Evolutionary conservation across 1,284 basidiomycete genomes (phyloP).

Genomic region (Amylostereum areolatum): DNA sequence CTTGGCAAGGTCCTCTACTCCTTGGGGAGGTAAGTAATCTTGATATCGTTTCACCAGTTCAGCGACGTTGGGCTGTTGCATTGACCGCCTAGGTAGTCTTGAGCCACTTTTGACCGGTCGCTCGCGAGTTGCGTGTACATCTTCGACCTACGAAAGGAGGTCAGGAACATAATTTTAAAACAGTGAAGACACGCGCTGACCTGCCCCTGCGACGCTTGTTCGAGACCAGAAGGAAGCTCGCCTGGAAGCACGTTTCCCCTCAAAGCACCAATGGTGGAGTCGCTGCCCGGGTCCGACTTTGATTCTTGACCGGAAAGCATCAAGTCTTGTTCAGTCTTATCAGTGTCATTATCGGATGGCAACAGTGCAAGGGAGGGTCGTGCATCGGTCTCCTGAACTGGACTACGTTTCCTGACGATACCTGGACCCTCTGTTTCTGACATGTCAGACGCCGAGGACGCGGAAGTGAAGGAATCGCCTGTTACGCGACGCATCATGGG

Average conservation of each 20-base stretch:
- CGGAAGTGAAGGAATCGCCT: conserved; percentile 50
- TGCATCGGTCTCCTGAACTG: no score
- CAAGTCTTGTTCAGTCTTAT: conserved; percentile 5
- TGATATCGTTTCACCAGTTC: conserved; percentile 84
- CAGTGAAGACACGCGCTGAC: no score
- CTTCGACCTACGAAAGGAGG: no score
- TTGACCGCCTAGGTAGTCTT: conserved; percentile 62
- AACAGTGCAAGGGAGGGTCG: no score
- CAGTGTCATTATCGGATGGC: no score
- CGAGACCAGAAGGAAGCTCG: no score
- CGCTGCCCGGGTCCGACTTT: conserved; percentile 66
- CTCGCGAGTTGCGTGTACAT: no score
- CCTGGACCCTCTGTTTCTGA: conserved; percentile 39
- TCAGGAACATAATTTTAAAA: no score
- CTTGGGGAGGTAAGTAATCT: conserved; percentile 66
- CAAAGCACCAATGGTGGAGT: conserved; percentile 84
- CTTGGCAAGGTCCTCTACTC: conserved; percentile 61
- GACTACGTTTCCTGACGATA: conserved; percentile 5
- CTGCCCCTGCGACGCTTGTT: no score
- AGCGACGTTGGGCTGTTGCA: conserved; percentile 65
- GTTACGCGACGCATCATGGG: conserved; percentile 38
- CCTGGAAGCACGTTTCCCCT: conserved; percentile 28
- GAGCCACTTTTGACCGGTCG: conserved; percentile 30
- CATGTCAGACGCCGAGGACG: conserved; percentile 44
- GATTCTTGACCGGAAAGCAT: conserved; percentile 1